A percentile compares a stretch with the other conserved stretches of the same genome.
Evolutionary conservation across 805 yeast genomes (phyloP).

Genomic region (Candida orba): DNA sequence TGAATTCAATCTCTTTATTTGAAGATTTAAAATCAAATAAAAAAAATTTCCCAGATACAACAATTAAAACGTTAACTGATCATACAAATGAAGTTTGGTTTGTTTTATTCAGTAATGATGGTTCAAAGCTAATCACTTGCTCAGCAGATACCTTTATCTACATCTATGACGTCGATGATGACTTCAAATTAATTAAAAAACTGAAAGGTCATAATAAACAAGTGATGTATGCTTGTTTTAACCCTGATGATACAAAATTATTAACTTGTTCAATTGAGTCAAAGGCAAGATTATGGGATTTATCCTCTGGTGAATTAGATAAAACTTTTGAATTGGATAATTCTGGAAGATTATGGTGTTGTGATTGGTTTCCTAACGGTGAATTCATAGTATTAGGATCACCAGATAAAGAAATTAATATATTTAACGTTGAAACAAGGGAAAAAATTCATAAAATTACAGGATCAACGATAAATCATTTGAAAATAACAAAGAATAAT

Average conservation of each 20-base stretch:
- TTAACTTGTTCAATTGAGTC: conserved; percentile 72
- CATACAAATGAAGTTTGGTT: conserved; percentile 83
- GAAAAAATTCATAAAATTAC: conserved; percentile 24
- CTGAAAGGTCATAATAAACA: conserved; percentile 43
- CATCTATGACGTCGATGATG: conserved; percentile 55
- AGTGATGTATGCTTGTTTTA: conserved; percentile 67
- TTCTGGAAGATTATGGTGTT: conserved; percentile 41
- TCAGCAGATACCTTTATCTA: conserved; percentile 59
- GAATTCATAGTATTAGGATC: conserved; percentile 62
- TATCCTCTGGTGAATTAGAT: conserved; percentile 31
- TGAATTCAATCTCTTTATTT: conserved; percentile 23
- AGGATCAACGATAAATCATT: conserved; percentile 55
- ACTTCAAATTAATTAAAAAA: conserved; percentile 31
- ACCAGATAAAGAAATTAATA: conserved; percentile 58
- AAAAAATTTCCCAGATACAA: conserved; percentile 39
- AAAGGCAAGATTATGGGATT: conserved; percentile 62
- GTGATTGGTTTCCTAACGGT: conserved; percentile 63
- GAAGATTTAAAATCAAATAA: conserved; percentile 29
- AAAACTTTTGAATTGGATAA: conserved; percentile 14
- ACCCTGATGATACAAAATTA: conserved; percentile 58
- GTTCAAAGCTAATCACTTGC: conserved; percentile 69
- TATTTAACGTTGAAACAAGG: conserved; percentile 33
- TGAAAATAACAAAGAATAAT: conserved; percentile 61
- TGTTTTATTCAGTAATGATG: conserved; percentile 69
- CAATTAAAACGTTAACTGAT: conserved; percentile 37